Base-by-base conservation (phyloP, 441 rosid genomes). In the Francoa sonchifolia region DNA sequence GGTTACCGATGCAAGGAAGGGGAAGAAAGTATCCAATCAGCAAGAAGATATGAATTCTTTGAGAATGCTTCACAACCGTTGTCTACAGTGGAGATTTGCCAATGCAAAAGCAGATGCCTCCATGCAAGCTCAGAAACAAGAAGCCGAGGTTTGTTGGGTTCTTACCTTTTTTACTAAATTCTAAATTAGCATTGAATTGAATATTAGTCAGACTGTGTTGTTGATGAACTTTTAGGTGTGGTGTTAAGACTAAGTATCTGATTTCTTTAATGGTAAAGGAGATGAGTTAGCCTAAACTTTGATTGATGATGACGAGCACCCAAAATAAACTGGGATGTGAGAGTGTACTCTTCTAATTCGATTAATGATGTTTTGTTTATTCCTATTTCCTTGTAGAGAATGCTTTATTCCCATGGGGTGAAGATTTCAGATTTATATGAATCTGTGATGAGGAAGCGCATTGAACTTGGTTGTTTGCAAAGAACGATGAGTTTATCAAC, bases 61-160 rank as follows among this genome's bases (percentile, higher is more conserved):
- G 22, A 72, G 54, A 48, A 36, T 82, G 74, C 63, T 82, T 32
- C 75, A 79, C 44, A 82, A 76, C 59, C 78, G 67, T 33, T 58
- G 71, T 50, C 61, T 86, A 46, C 90, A 76, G 54, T 86, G 93
- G 96, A 68, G 87, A 62, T 79, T 51, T 23, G 80, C 73, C 17
- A 86, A 76, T 45, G 87, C 85, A 4, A 79, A 79, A 55, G 73
- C 82, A 13, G 72, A 58, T 46, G 54, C 56, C 28, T 64, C 73
- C 3, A 39, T 53, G 29, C 63, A 59, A 30, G 44, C 74, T 61
- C 94, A 79, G 53, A 73, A 47, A 55, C 31, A 56, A 58, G 75
- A 72, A 62, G 66, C 77, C 8, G 74, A 79, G 83, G 94, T 79
- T 22, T 33, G 66, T 51, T 29, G 22, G 17, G 15, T 16, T 32